Base-by-base conservation (phyloP, 2,329 filamentous ascomycete species). In the Arthrinium phaeospermum region DNA sequence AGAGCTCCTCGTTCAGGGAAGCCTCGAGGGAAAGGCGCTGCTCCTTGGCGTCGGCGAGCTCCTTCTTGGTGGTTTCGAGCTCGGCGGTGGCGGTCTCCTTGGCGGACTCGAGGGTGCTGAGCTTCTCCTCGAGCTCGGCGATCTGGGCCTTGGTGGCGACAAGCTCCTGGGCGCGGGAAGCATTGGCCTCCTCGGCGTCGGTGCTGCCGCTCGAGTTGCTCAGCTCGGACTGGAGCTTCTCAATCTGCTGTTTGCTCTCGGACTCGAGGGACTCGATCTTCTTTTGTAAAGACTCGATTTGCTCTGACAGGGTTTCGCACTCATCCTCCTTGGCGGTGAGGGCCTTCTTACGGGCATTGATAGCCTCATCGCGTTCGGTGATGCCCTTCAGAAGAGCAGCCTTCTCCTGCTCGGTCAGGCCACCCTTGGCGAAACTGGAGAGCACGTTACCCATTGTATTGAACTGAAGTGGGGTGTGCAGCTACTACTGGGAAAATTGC, bases 391-490 rank as follows among this genome's bases (percentile, higher is more conserved):
- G 81, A 68, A 83, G 79, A 61, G 77, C 78, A 13, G 78, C 75
- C 53, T 75, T 75, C 71, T 80, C 79, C 37, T 79, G 75, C 76
- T 81, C 79, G 74, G 79, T 78, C 67, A 83, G 71, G 76, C 80
- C 81, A 76, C 80, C 80, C 74, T 76, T 78, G n/a, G 80, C 78
- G 75, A 84, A 82, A 72, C 79, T 80, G 75, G 81, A 82, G 74
- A 85, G 79, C 74, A 83, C 82, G 78, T 82, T 81, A 77, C 82
- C 82, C 82, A 84, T 84, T 70, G 76, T 64, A 74, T 71, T 64
- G 71, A 37, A 46, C n/a, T 67, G 67, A 24, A 13, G 41, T 24
- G 41, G 45, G 44, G 64, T 44, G n/a, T 46, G 64, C 44, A 27
- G 27, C 24, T 68, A 47, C 27, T 68, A 47, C 45, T 68, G 67